Conservation (phyloP, 768 basidiomycete species). For the Amyloporia xantha region DNA sequence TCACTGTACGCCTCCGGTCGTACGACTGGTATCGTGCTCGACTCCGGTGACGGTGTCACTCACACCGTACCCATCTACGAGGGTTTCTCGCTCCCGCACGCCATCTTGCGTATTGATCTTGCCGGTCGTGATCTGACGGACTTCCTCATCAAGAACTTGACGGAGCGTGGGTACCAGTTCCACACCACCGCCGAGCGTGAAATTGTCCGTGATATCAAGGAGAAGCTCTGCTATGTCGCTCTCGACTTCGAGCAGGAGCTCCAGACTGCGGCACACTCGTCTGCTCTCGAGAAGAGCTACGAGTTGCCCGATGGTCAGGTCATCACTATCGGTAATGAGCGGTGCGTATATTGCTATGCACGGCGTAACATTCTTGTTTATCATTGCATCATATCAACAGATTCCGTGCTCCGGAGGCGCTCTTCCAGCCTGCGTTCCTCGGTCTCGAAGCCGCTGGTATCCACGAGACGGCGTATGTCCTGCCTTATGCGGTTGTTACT, state of each 20-base stretch:
- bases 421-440: conserved; percentile 90
- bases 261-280: conserved; percentile 59
- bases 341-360: conserved; percentile 30
- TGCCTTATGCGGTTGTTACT: background rate
- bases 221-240: conserved; percentile 77
- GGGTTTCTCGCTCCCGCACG: conserved; percentile 63
- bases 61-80: conserved; percentile 74
- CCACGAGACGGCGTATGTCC: conserved; percentile 77
- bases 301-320: conserved; percentile 66
- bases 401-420: conserved; percentile 89
- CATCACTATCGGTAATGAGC: conserved; percentile 82
- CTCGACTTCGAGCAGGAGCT: conserved; percentile 71
- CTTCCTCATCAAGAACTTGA: conserved; percentile 46
- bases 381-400: conserved; percentile 25
- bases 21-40: conserved; percentile 69
- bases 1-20: conserved; percentile 69
- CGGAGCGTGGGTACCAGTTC: conserved; percentile 59
- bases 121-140: conserved; percentile 63
- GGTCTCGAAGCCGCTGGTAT: conserved; percentile 69
- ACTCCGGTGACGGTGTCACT: conserved; percentile 69
- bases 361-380: background rate
- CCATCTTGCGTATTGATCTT: conserved; percentile 60
- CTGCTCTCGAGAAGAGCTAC: conserved; percentile 65
- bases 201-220: conserved; percentile 67
- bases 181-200: conserved; percentile 54